Evolutionary conservation across 345 rosid genomes (phyloP).

Genomic region (Rhodomyrtus tomentosa): DNA sequence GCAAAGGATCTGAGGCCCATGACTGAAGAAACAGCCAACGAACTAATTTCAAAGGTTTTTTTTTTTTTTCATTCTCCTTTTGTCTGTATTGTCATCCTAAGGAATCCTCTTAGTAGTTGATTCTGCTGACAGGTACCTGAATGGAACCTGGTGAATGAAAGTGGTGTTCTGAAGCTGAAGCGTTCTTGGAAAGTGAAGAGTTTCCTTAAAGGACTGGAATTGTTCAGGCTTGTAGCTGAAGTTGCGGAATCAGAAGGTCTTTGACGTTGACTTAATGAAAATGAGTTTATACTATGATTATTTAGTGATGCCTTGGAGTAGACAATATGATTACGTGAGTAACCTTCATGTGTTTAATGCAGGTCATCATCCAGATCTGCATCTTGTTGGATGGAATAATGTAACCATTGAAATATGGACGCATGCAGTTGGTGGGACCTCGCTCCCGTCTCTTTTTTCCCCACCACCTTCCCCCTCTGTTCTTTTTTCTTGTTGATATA

Average conservation of each 20-base stretch:
- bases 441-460: not conserved
- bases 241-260: constrained; percentile 88
- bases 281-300: not conserved
- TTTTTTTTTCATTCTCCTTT: not conserved
- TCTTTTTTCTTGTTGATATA: not conserved
- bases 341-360: constrained; percentile 6
- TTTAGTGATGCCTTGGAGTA: not conserved
- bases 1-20: constrained; percentile 71
- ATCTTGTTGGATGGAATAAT: constrained; percentile 96
- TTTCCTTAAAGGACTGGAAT: constrained; percentile 72
- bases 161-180: constrained; percentile 54
- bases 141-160: constrained; percentile 73
- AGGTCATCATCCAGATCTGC: constrained; percentile 99
- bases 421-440: constrained; percentile 68
- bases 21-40: constrained; percentile 63
- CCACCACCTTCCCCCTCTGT: not conserved
- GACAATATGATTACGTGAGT: not conserved
- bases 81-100: not conserved
- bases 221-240: constrained; percentile 62
- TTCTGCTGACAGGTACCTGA: constrained; percentile 41
- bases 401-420: constrained; percentile 90
- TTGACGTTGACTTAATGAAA: not conserved
- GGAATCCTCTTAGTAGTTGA: not conserved
- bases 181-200: constrained; percentile 65
- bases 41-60: constrained; percentile 49